Conservation (phyloP, 306 rosid species). For the Trifolium pratense region DNA sequence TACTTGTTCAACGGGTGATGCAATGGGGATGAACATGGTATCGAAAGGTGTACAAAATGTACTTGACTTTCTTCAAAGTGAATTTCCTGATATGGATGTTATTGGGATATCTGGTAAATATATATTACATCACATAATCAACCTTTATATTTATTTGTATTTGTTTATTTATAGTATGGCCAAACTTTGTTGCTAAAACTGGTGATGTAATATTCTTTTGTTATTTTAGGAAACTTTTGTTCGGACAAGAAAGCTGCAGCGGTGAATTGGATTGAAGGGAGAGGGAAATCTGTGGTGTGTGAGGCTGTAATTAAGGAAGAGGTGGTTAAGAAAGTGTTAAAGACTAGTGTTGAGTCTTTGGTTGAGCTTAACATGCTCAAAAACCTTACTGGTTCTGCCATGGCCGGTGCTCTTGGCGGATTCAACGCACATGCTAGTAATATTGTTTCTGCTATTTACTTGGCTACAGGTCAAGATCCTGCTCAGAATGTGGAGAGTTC, state of each 20-base stretch:
- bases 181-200: not conserved
- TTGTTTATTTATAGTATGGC: not conserved
- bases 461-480: constrained; percentile 98
- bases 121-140: not conserved
- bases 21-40: constrained; percentile 99
- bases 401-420: constrained; percentile 96
- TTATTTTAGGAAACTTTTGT: constrained; percentile 67
- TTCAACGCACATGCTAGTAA: constrained; percentile 96
- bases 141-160: not conserved
- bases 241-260: constrained; percentile 94
- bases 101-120: constrained; percentile 79
- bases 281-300: constrained; percentile 90
- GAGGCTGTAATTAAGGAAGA: constrained; percentile 81
- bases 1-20: constrained; percentile 83
- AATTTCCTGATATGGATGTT: constrained; percentile 91
- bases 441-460: constrained; percentile 75
- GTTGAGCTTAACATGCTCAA: constrained; percentile 95
- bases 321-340: constrained; percentile 78
- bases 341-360: constrained; percentile 71
- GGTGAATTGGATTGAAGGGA: constrained; percentile 93
- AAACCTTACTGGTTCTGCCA: constrained; percentile 84
- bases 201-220: not conserved
- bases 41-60: constrained; percentile 93
- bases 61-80: constrained; percentile 64
- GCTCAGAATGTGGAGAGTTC: constrained; percentile 96